phyloP scores from a whole-genome alignment of 2,329 filamentous ascomycete genomes.

The Pseudopyricularia javanii region DNA sequence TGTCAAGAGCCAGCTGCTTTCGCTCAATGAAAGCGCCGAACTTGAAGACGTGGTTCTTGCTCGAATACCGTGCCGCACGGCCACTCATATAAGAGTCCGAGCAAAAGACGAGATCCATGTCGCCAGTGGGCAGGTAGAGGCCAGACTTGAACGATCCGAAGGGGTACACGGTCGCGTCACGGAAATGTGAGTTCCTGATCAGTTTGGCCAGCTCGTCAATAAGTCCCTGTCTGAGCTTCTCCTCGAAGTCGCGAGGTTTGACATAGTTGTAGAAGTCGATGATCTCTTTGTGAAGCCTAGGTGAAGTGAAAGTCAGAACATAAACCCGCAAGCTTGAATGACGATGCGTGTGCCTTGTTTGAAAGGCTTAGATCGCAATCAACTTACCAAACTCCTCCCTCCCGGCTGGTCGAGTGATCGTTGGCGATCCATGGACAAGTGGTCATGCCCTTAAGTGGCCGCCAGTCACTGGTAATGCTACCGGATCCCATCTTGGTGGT shows the following conservation, averaged over 20 bases:
- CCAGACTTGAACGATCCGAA: slow-evolving; percentile 95
- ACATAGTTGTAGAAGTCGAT: slow-evolving; percentile 81
- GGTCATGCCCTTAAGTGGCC: slow-evolving; percentile 24
- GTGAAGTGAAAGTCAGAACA: slow-evolving; percentile 1
- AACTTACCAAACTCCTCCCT: slow-evolving; percentile 45
- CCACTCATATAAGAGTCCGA: slow-evolving; percentile 42
- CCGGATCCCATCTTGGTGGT: slow-evolving; percentile 33
- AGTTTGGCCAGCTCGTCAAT: slow-evolving; percentile 53
- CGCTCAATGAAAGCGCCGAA: slow-evolving; percentile 49
- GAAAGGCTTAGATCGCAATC: not conserved
- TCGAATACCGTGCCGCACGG: slow-evolving; percentile 33
- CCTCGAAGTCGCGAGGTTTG: slow-evolving; percentile 64
- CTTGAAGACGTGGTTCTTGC: slow-evolving; percentile 44
- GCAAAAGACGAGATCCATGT: slow-evolving; percentile 87
- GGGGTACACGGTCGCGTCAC: slow-evolving; percentile 51
- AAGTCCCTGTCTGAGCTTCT: slow-evolving; percentile 59
- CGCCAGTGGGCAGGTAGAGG: slow-evolving; percentile 57
- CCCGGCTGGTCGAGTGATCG: slow-evolving; percentile 40
- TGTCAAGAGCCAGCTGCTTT: slow-evolving; percentile 41
- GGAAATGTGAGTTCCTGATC: slow-evolving; percentile 40
- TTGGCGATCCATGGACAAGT: slow-evolving; percentile 49
- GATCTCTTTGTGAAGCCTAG: slow-evolving; percentile 82
- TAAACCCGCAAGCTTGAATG: slow-evolving; percentile 4
- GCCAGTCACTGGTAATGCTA: slow-evolving; percentile 40
- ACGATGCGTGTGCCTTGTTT: not conserved